A percentile compares a stretch with the other conserved stretches of the same genome.
phyloP scores from a whole-genome alignment of 768 basidiomycete species.

The Hebeloma cylindrosporum region DNA sequence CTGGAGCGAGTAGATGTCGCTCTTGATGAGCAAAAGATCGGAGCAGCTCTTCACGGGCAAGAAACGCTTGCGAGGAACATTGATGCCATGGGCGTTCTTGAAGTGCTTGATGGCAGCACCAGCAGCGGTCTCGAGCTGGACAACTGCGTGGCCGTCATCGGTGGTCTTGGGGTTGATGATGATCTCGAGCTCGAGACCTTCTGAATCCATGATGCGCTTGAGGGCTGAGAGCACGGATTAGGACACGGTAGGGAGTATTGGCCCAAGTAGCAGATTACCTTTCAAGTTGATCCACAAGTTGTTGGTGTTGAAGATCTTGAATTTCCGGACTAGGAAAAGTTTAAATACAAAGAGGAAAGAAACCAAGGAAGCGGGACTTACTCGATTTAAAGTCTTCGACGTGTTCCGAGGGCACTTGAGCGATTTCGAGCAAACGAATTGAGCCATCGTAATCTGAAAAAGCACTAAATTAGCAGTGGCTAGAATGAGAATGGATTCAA shows the following conservation, averaged over 20 bases:
- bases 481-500: background rate
- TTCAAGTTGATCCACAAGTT: conserved; percentile 80
- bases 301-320: conserved; percentile 93
- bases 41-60: conserved; percentile 90
- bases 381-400: conserved; percentile 92
- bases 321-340: conserved; percentile 62
- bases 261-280: conserved; percentile 37
- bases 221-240: conserved; percentile 56
- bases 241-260: background rate
- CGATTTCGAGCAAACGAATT: conserved; percentile 88
- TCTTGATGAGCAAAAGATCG: conserved; percentile 86
- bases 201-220: conserved; percentile 86
- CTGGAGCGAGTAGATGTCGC: conserved; percentile 86
- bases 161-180: conserved; percentile 90
- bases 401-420: conserved; percentile 92
- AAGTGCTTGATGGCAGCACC: conserved; percentile 96
- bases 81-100: conserved; percentile 88
- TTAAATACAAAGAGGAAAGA: conserved; percentile 3
- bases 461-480: background rate
- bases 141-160: conserved; percentile 83
- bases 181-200: conserved; percentile 90
- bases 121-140: conserved; percentile 90
- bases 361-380: conserved; percentile 23
- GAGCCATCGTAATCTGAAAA: conserved; percentile 75
- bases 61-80: conserved; percentile 93